Evolutionary conservation across 805 yeast genomes (phyloP), one percentile per base, ranked within the genome.

Genomic region (Nakazawaea holstii): DNA sequence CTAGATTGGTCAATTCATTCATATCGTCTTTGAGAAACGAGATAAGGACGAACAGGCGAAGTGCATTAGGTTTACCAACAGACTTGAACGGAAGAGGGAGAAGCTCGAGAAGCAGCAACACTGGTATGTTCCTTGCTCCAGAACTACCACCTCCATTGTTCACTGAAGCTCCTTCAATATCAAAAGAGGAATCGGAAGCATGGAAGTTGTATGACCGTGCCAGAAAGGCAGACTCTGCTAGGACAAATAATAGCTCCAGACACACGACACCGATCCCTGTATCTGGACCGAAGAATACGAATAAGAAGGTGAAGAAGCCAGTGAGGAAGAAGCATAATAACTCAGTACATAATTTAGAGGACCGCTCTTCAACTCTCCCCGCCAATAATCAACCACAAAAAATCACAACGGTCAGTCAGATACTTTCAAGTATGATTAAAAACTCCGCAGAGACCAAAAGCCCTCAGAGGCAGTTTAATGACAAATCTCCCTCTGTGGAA

Each of bases 131-230:
- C 30, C 20, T 27, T 15, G 46, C 49, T 13, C 35, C 35, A 3
- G 30, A 28, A 10, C 13, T 17, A 11, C 29, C 45, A 2, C 50
- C 39, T 10, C 45, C 41, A 14, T 59, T 54, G 45, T 55, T 57
- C 39, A 56, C 53, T 17, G 49, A 49, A 49, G 53, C 43, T 11
- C 47, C 43, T 10, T 49, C 46, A 44, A 40, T 43, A 36, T 41
- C 46, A 2, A 36, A 43, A 32, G 55, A 48, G 26, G 66, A 60
- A 35, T 33, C 17, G 8, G 58, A 56, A 15, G 64, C 67, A 4
- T 62, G 68, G 67, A 55, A 48, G 33, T 51, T 59, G 26, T 49
- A 61, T 36, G 68, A 62, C 20, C 52, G 49, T 17, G 53, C 61
- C 15, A 49, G 51, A 27, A 49, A 43, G 35, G 50, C 53, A 9